These are phyloP conservation scores for Pachyrhizus erosus DNA, from an alignment of 306 rosid genomes.

Conservation along the genomic window DNA sequence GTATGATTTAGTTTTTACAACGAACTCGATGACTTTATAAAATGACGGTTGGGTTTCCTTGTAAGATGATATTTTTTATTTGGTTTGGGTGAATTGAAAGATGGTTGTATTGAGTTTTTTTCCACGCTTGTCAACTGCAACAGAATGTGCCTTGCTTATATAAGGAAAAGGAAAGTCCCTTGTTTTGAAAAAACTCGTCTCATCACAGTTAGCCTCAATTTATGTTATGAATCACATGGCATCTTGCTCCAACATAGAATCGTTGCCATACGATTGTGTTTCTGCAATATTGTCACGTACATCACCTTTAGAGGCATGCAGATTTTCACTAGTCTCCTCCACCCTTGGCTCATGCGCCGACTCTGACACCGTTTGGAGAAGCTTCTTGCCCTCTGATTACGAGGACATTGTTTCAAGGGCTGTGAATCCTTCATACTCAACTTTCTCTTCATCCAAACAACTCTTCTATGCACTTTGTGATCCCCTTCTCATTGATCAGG, in stretches of 20 bases:
- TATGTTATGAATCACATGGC: slow-evolving; percentile 21
- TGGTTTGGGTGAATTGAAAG: too few species aligned
- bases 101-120: too few species aligned
- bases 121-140: neutral
- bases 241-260: slow-evolving; percentile 31
- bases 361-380: slow-evolving; percentile 66
- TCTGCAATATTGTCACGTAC: slow-evolving; percentile 50
- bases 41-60: too few species aligned
- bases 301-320: slow-evolving; percentile 57
- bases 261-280: slow-evolving; percentile 61
- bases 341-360: slow-evolving; percentile 46
- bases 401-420: slow-evolving; percentile 45
- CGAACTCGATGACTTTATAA: too few species aligned
- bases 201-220: too few species aligned
- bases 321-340: slow-evolving; percentile 53
- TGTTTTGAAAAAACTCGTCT: neutral
- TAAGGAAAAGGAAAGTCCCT: neutral
- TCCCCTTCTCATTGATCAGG: slow-evolving; percentile 58
- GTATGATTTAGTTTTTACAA: too few species aligned
- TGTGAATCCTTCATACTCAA: slow-evolving; percentile 23
- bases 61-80: too few species aligned
- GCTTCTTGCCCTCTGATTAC: slow-evolving; percentile 62
- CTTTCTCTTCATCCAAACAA: slow-evolving; percentile 54
- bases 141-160: neutral
- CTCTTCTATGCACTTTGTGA: slow-evolving; percentile 52